Evolutionary conservation across 2,329 filamentous ascomycete genomes (phyloP).

Genomic region (Ceratocystiopsis minuta): DNA sequence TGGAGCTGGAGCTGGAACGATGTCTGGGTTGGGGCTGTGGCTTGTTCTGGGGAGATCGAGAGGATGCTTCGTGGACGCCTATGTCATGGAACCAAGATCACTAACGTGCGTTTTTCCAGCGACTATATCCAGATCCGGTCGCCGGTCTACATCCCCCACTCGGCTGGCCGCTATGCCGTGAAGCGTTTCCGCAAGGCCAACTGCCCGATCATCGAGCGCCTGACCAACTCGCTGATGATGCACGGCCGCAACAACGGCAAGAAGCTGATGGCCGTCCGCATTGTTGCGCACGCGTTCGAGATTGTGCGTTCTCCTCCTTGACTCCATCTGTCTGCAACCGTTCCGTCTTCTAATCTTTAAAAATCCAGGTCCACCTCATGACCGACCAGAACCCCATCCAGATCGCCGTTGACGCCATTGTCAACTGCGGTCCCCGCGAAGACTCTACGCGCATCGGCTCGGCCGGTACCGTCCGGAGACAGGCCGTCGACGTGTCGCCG

Average conservation of each 20-base stretch:
- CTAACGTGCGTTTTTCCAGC: too few relatives aligned
- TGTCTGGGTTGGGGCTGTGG: too few relatives aligned
- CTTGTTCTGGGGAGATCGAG: too few relatives aligned
- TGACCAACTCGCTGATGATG: slow-evolving; percentile 99
- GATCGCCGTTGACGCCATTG: slow-evolving; percentile 96
- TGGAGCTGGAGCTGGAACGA: too few relatives aligned
- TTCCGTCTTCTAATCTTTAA: too few relatives aligned
- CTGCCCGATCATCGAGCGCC: slow-evolving; percentile 99
- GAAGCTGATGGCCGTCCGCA: slow-evolving; percentile 99
- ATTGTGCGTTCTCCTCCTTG: slow-evolving; percentile 47
- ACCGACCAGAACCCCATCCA: slow-evolving; percentile 99
- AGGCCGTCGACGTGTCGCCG: slow-evolving; percentile 99
- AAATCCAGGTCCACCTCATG: slow-evolving; percentile 91
- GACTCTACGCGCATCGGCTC: slow-evolving; percentile 99
- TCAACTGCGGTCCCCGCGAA: slow-evolving; percentile 99
- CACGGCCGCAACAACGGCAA: slow-evolving; percentile 99
- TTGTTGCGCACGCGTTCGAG: slow-evolving; percentile 97
- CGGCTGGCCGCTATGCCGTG: slow-evolving; percentile 91
- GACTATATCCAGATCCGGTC: slow-evolving; percentile 99
- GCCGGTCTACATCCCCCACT: slow-evolving; percentile 98
- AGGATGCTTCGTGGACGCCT: too few relatives aligned
- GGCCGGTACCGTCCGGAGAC: slow-evolving; percentile 97
- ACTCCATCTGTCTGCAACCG: too few relatives aligned
- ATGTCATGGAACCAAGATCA: too few relatives aligned
- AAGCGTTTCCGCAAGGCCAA: slow-evolving; percentile 99